A percentile compares a stretch with the other conserved stretches of the same genome.
Evolutionary conservation across 768 basidiomycete genomes (phyloP).

Genomic region (Auricularia cornea): DNA sequence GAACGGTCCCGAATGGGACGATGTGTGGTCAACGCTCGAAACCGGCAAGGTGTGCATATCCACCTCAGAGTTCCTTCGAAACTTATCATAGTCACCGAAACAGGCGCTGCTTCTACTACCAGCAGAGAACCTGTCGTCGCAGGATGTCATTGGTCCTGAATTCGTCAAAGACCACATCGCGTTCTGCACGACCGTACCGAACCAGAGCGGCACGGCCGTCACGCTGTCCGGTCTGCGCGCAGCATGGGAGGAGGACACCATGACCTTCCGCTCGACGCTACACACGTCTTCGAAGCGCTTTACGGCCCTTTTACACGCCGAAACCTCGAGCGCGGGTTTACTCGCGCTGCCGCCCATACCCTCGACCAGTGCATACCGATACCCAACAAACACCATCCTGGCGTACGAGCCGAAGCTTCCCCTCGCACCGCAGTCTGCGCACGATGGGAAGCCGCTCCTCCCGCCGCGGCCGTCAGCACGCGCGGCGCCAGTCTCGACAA

Average conservation of each 20-base stretch:
- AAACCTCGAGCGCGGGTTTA: conserved; percentile 29
- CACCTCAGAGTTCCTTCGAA: conserved; percentile 6
- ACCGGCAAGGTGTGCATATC: conserved; percentile 51
- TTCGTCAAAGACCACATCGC: conserved; percentile 79
- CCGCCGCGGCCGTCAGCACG: conserved; percentile 23
- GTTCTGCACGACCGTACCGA: conserved; percentile 43
- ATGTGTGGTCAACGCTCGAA: conserved; percentile 56
- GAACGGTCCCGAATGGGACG: conserved; percentile 52
- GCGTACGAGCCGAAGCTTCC: conserved; percentile 5
- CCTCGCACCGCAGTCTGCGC: background rate
- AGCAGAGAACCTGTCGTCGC: conserved; percentile 42
- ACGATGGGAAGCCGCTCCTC: conserved; percentile 16
- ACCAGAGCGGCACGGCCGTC: conserved; percentile 42
- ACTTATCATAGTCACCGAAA: background rate
- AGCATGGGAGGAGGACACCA: conserved; percentile 40
- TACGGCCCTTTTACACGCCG: conserved; percentile 28
- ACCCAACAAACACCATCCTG: conserved; percentile 29
- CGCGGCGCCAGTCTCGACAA: conserved; percentile 31
- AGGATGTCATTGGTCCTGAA: conserved; percentile 56
- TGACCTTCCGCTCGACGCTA: conserved; percentile 39
- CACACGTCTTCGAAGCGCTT: conserved; percentile 35
- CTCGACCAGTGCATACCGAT: conserved; percentile 28
- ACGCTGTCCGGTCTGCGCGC: conserved; percentile 83
- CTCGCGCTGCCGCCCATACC: conserved; percentile 48
- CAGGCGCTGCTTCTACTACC: conserved; percentile 82